These are phyloP conservation scores for Coniochaeta sp. DNA, from an alignment of 2,329 filamentous ascomycete species.

Conservation along the genomic window DNA sequence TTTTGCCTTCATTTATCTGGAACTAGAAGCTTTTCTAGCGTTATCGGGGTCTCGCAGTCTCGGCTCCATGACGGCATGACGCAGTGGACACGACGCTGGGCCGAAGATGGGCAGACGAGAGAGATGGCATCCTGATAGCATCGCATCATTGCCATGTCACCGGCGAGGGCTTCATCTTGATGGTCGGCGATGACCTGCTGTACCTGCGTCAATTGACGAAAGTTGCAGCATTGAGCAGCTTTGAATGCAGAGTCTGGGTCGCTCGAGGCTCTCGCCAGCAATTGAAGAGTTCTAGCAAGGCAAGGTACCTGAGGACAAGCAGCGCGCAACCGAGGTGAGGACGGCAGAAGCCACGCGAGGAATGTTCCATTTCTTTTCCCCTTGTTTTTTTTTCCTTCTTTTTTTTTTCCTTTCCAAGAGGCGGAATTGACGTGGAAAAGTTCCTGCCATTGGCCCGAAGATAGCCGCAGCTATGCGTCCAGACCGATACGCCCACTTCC, in stretches of 20 bases:
- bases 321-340: neutral
- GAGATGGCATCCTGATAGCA: no score
- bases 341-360: neutral
- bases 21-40: conserved; percentile 1
- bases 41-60: no score
- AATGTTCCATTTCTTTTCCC: neutral
- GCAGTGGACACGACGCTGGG: neutral
- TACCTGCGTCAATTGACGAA: neutral
- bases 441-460: neutral
- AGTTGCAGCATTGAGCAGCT: neutral
- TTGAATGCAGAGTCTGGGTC: neutral
- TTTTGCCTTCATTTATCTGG: no score
- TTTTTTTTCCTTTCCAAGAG: neutral
- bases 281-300: neutral
- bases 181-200: neutral
- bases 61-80: neutral
- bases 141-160: neutral
- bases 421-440: neutral
- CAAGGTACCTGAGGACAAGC: neutral
- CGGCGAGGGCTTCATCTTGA: neutral
- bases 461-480: neutral
- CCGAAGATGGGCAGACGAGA: no score
- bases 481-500: neutral
- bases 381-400: neutral
- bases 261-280: neutral